Percentiles rank a stretch among this genome's conserved stretches.
Evolutionary conservation across 331 rosid genomes (phyloP).

Genomic region (Saraca asoca): DNA sequence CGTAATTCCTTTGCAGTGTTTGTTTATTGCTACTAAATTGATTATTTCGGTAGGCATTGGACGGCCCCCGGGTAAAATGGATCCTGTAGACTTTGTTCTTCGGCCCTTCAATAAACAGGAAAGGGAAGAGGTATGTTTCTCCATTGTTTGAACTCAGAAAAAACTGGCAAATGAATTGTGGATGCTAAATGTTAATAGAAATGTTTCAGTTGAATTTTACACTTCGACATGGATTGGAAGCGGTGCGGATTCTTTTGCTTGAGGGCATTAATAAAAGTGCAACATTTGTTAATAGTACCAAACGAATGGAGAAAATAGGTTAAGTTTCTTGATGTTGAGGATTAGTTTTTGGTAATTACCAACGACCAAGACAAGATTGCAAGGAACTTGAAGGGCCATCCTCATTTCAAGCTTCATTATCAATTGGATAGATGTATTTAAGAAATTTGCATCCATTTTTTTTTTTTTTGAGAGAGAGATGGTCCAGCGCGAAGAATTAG

Average conservation of each 20-base stretch:
- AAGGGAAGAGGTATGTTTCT: constrained; percentile 64
- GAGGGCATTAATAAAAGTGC: constrained; percentile 89
- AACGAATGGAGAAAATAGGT: constrained; percentile 66
- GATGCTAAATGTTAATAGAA: constrained; percentile 31
- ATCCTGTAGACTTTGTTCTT: constrained; percentile 73
- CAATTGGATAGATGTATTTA: not conserved
- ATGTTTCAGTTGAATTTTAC: constrained; percentile 74
- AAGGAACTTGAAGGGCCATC: constrained; percentile 22
- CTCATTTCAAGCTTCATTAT: constrained; percentile 6
- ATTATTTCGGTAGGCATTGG: constrained; percentile 64
- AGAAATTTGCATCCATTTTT: too few relatives aligned
- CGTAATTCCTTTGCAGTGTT: not conserved
- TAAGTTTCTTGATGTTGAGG: constrained; percentile 34
- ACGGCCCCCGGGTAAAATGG: constrained; percentile 93
- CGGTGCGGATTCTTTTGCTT: constrained; percentile 74
- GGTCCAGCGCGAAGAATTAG: constrained; percentile 23
- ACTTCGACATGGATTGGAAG: constrained; percentile 70
- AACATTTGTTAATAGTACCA: constrained; percentile 74
- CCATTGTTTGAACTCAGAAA: constrained; percentile 4
- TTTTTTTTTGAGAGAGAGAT: too few relatives aligned
- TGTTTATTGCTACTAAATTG: constrained; percentile 26
- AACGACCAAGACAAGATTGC: constrained; percentile 9
- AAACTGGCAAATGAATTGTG: constrained; percentile 16
- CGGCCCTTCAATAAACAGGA: constrained; percentile 79
- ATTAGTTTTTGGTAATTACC: constrained; percentile 35